phyloP scores from a whole-genome alignment of 805 yeast genomes.

The Brettanomyces bruxellensis region DNA sequence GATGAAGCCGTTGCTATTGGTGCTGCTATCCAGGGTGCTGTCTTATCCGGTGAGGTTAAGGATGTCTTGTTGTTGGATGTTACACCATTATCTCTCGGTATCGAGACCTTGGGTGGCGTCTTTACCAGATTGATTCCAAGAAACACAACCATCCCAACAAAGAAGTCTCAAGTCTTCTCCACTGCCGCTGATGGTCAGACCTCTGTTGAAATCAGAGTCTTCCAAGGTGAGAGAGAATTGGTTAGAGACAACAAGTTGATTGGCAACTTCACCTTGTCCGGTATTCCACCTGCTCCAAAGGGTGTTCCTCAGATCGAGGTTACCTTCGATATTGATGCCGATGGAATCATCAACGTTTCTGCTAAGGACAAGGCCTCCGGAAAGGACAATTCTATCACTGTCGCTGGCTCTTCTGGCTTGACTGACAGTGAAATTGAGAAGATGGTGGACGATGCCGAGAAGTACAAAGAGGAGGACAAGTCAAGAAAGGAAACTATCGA shows the following conservation, averaged over 20 bases:
- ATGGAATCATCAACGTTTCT: slow-evolving; percentile 77
- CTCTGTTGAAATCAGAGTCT: slow-evolving; percentile 92
- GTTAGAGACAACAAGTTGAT: slow-evolving; percentile 96
- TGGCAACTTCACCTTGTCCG: slow-evolving; percentile 92
- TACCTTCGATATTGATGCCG: slow-evolving; percentile 93
- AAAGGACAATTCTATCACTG: slow-evolving; percentile 66
- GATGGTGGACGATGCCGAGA: slow-evolving; percentile 59
- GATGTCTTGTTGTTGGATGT: slow-evolving; percentile 74
- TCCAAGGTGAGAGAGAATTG: slow-evolving; percentile 99
- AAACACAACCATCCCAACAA: slow-evolving; percentile 94
- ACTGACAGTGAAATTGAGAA: slow-evolving; percentile 58
- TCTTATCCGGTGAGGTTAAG: slow-evolving; percentile 72
- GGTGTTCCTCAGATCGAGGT: slow-evolving; percentile 94
- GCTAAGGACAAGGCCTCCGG: slow-evolving; percentile 76
- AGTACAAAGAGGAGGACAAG: slow-evolving; percentile 51
- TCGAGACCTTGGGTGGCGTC: slow-evolving; percentile 97
- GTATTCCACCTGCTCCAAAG: slow-evolving; percentile 93
- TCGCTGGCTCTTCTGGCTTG: slow-evolving; percentile 61
- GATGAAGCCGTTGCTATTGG: slow-evolving; percentile 91
- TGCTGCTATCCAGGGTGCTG: slow-evolving; percentile 87
- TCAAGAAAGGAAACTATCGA: slow-evolving; percentile 53
- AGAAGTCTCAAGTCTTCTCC: slow-evolving; percentile 92
- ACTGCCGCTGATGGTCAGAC: slow-evolving; percentile 97
- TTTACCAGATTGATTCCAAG: slow-evolving; percentile 86
- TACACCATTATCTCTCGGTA: slow-evolving; percentile 86